Conservation (phyloP, 176 grass and related monocot species). For the Triticum timopheevii region DNA sequence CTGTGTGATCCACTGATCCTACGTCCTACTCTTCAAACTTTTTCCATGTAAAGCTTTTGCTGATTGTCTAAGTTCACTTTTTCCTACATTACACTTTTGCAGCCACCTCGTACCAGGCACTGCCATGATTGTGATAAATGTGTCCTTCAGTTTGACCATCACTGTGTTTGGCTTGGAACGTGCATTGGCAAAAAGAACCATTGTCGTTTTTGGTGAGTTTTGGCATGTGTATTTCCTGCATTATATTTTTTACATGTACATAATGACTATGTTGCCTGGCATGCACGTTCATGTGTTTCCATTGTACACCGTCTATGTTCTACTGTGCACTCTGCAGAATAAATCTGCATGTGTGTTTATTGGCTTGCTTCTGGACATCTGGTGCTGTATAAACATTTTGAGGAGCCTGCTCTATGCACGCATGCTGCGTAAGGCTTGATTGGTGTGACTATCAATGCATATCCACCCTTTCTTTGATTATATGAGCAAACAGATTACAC, state of each 20-base stretch:
- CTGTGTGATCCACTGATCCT: background rate
- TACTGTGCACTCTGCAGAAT: constrained; percentile 18
- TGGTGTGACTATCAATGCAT: constrained; percentile 4
- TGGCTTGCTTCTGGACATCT: background rate
- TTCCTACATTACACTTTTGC: constrained; percentile 35
- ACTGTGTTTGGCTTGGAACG: constrained; percentile 96
- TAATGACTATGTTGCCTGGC: background rate
- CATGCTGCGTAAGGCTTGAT: background rate
- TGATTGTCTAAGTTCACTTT: constrained; percentile 33
- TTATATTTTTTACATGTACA: constrained; percentile 2
- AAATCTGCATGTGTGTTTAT: constrained; percentile 15
- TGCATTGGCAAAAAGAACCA: constrained; percentile 96
- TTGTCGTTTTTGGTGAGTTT: constrained; percentile 88
- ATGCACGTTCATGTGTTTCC: background rate
- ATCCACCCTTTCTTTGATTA: background rate
- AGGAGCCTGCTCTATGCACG: constrained; percentile 11
- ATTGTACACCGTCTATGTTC: constrained; percentile 21
- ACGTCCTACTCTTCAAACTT: background rate
- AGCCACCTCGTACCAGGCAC: constrained; percentile 93
- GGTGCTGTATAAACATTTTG: constrained; percentile 1
- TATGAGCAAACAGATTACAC: background rate
- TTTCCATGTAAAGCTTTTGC: constrained; percentile 25
- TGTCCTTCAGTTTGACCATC: constrained; percentile 98
- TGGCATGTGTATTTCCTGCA: background rate
- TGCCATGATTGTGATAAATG: constrained; percentile 98